A percentile compares a stretch with the other conserved stretches of the same genome.
Conservation (phyloP, 192 early-diverging fungal species). For the Cetraspora pellucida region DNA sequence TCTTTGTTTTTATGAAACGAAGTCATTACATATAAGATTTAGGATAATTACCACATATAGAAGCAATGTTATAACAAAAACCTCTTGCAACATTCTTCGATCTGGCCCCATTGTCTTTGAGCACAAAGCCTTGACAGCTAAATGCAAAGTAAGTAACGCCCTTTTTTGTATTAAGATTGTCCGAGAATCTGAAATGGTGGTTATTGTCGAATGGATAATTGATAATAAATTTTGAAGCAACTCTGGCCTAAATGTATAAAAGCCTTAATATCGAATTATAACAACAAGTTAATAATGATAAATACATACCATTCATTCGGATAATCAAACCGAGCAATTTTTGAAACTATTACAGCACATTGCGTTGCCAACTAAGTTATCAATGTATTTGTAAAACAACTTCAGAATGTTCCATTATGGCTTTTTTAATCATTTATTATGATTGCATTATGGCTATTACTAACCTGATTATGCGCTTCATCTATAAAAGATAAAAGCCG, state of each 20-base stretch:
- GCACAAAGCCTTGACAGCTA: constrained; percentile 75
- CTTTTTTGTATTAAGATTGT: constrained; percentile 66
- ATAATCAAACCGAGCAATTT: constrained; percentile 86
- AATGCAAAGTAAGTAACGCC: constrained; percentile 70
- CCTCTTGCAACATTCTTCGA: constrained; percentile 61
- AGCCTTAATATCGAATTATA: not conserved
- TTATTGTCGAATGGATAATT: constrained; percentile 56
- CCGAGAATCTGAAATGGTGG: constrained; percentile 35
- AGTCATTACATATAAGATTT: constrained; percentile 19
- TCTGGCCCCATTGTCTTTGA: constrained; percentile 66
- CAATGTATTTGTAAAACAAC: not conserved
- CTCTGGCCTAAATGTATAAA: constrained; percentile 56
- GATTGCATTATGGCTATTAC: not conserved
- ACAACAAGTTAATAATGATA: constrained; percentile 28
- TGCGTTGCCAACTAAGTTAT: constrained; percentile 64
- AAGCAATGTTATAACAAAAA: constrained; percentile 21
- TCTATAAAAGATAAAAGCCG: constrained; percentile 67
- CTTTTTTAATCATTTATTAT: not conserved
- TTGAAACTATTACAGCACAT: constrained; percentile 75
- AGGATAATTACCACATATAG: constrained; percentile 1
- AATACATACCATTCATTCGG: constrained; percentile 81
- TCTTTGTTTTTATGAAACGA: constrained; percentile 37
- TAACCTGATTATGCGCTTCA: constrained; percentile 68
- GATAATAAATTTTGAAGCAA: constrained; percentile 57
- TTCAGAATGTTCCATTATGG: not conserved